Evolutionary conservation across 768 basidiomycete species (phyloP), one percentile per base, ranked within the genome.

Genomic region (Nevesoporus exiguus): DNA sequence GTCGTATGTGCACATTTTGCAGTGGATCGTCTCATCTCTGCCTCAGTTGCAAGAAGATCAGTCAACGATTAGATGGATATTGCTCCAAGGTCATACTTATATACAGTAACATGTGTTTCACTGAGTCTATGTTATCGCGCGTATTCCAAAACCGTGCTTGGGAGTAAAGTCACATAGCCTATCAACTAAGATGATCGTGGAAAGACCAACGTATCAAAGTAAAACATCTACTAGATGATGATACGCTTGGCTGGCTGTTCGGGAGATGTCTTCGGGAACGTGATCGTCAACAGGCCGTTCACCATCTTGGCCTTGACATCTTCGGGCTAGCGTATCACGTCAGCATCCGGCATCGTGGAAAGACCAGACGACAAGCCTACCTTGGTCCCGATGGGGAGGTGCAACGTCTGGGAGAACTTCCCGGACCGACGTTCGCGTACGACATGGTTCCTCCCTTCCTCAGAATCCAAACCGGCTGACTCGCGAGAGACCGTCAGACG

Each of bases 401-500:
- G 72, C 43, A 82, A 46, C 2, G 74, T 73, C 13, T 79, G 66
- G 24, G 74, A 69, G 66, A 80, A 79, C 47, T 70, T 76, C 41
- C 78, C 80, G 41, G 54, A 73, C 14, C 68, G 68, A 34, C 79
- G 69, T 63, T 82, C 80, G 13, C 72, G 69, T 13, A 81, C 64
- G 33, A 71, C 69, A 51, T 75, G 80, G 2, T 68, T 73, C 13
- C 54, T 55, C 52, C 75, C 71, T 7, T 74, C 73, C 25, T 65
- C 63, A 3, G 73, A 63, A 0, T 61, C 42, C 1, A 73, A 68
- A 4, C 61, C 42, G 11, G 67, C 65, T 24, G 60, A 70, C 62
- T 81, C 75, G 24, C 78, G 80, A 8, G 77, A 76, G 33, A 84
- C 68, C 2, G 70, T 78, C 47, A 84, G 66, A 34, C 71, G 72